These are phyloP conservation scores for Cyberlindnera sargentensis DNA, from an alignment of 805 yeast species.

Conservation along the genomic window DNA sequence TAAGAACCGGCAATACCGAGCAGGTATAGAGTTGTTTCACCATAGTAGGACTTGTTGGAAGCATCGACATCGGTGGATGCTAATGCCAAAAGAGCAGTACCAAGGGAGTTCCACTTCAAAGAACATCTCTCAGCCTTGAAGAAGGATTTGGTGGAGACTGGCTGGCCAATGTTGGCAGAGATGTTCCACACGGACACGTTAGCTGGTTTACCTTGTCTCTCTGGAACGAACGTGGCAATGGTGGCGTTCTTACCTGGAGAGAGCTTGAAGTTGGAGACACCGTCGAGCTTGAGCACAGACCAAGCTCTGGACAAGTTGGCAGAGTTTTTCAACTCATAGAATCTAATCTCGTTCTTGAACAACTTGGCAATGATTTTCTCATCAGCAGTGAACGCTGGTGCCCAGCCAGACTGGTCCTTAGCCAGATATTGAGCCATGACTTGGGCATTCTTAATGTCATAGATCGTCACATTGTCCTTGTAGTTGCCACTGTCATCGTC, in stretches of 20 bases:
- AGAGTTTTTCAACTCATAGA: constrained; percentile 46
- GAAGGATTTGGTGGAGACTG: constrained; percentile 79
- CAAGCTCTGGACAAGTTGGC: constrained; percentile 45
- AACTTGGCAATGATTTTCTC: constrained; percentile 63
- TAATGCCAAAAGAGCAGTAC: constrained; percentile 88
- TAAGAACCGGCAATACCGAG: constrained; percentile 90
- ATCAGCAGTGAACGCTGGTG: constrained; percentile 81
- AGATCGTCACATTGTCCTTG: constrained; percentile 74
- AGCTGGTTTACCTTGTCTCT: constrained; percentile 83
- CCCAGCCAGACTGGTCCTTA: constrained; percentile 85
- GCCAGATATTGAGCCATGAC: constrained; percentile 60
- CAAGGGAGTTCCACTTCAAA: constrained; percentile 88
- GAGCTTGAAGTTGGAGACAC: constrained; percentile 54
- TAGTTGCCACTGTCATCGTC: constrained; percentile 70
- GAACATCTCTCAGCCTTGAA: constrained; percentile 94
- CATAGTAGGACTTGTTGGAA: constrained; percentile 90
- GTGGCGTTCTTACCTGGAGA: constrained; percentile 89
- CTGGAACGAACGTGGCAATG: constrained; percentile 87
- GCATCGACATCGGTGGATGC: constrained; percentile 96
- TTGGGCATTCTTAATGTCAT: constrained; percentile 45
- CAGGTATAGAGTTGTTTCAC: constrained; percentile 87
- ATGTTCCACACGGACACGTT: constrained; percentile 75
- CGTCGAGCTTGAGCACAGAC: constrained; percentile 48
- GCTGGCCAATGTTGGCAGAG: constrained; percentile 47
- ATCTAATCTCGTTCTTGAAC: constrained; percentile 57